A percentile compares a stretch with the other conserved stretches of the same genome.
Conservation (phyloP, 2,329 filamentous ascomycete species). For the Cadophora gregata region DNA sequence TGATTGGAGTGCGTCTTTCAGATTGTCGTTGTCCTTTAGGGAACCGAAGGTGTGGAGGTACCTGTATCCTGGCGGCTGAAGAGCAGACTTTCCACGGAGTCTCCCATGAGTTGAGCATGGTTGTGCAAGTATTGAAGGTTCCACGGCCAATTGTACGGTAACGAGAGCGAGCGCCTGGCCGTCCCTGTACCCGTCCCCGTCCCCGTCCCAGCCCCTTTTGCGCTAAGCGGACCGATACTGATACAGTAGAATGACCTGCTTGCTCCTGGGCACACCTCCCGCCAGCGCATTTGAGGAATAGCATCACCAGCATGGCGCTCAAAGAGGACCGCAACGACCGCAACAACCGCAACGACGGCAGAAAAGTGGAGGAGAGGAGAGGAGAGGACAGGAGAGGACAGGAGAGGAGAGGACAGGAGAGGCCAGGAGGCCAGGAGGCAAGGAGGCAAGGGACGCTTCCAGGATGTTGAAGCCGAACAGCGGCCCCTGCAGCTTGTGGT, state of each 20-base stretch:
- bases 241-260: constrained; percentile 8
- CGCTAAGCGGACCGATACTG: constrained; percentile 8
- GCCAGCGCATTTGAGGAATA: constrained; percentile 11
- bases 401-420: too few relatives aligned
- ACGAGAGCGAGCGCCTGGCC: not conserved
- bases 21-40: not conserved
- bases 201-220: constrained; percentile 12
- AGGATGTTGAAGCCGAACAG: constrained; percentile 13
- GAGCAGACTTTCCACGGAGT: not conserved
- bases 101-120: constrained; percentile 10
- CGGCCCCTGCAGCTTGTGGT: constrained; percentile 24
- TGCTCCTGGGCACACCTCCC: constrained; percentile 10
- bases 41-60: constrained; percentile 13
- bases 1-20: constrained; percentile 13
- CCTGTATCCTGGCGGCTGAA: constrained; percentile 22
- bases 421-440: not conserved
- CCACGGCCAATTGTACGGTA: constrained; percentile 15
- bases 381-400: too few relatives aligned
- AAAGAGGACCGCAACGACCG: constrained; percentile 8
- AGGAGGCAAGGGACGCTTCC: not conserved
- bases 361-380: constrained; percentile 8
- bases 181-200: too few relatives aligned
- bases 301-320: constrained; percentile 16
- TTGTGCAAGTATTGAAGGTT: constrained; percentile 11
- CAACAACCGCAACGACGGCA: constrained; percentile 12